Conservation (phyloP, 2,329 filamentous ascomycete genomes). For the Blastomyces silverae region DNA sequence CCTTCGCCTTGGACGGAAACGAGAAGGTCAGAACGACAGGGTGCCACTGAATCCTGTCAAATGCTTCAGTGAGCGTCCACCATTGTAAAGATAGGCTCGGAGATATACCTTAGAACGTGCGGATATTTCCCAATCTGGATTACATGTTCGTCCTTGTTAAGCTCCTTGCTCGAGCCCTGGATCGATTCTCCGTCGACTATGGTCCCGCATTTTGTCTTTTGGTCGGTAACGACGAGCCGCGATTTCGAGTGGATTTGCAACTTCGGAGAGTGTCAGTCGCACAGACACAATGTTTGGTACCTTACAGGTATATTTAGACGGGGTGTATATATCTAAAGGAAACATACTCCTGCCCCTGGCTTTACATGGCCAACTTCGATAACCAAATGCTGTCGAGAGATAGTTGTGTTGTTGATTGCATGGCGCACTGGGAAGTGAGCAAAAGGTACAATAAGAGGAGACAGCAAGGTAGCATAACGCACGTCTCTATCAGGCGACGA, state of each 20-base stretch:
- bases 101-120: slow-evolving; percentile 42
- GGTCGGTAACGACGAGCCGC: slow-evolving; percentile 65
- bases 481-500: background rate
- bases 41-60: slow-evolving; percentile 64
- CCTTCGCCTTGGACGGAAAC: slow-evolving; percentile 58
- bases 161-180: slow-evolving; percentile 48
- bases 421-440: slow-evolving; percentile 50
- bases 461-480: background rate
- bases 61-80: background rate
- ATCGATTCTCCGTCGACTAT: slow-evolving; percentile 66
- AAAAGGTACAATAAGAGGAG: background rate
- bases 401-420: slow-evolving; percentile 68
- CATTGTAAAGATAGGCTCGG: background rate
- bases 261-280: slow-evolving; percentile 34
- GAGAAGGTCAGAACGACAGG: slow-evolving; percentile 77
- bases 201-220: slow-evolving; percentile 79
- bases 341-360: slow-evolving; percentile 59
- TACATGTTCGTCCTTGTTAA: slow-evolving; percentile 47
- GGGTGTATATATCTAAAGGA: background rate
- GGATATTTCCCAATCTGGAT: slow-evolving; percentile 67
- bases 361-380: slow-evolving; percentile 63
- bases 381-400: slow-evolving; percentile 82
- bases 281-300: slow-evolving; percentile 18
- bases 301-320: background rate
- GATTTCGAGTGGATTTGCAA: slow-evolving; percentile 60